A percentile compares a stretch with the other conserved stretches of the same genome.
phyloP scores from a whole-genome alignment of 2,329 filamentous ascomycete genomes.

The Beauveria sp. region DNA sequence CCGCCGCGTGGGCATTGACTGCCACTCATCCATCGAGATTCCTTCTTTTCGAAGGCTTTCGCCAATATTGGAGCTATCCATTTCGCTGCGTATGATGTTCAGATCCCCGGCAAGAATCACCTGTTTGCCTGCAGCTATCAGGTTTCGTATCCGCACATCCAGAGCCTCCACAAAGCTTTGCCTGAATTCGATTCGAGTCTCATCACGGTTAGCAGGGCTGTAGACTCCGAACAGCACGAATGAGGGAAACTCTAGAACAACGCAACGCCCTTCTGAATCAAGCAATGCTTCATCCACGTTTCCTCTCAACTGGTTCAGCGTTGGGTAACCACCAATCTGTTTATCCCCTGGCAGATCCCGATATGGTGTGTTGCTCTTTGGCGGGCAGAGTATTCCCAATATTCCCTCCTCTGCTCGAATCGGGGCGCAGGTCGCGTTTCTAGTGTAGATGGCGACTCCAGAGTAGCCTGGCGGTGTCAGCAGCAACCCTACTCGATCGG shows the following conservation, averaged over 20 bases:
- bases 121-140: slow-evolving; percentile 70
- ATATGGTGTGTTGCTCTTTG: slow-evolving; percentile 63
- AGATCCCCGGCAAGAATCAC: slow-evolving; percentile 84
- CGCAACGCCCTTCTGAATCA: slow-evolving; percentile 86
- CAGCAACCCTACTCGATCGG: not conserved
- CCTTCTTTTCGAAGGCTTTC: slow-evolving; percentile 66
- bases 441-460: slow-evolving; percentile 89
- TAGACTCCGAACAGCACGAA: slow-evolving; percentile 93
- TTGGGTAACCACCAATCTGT: slow-evolving; percentile 85
- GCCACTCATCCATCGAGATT: slow-evolving; percentile 62
- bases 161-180: slow-evolving; percentile 71
- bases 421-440: slow-evolving; percentile 76
- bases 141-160: slow-evolving; percentile 77
- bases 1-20: slow-evolving; percentile 62
- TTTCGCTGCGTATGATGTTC: slow-evolving; percentile 63
- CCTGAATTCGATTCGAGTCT: slow-evolving; percentile 74
- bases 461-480: slow-evolving; percentile 63
- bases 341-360: slow-evolving; percentile 64
- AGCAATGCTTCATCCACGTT: slow-evolving; percentile 61
- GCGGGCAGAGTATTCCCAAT: slow-evolving; percentile 68
- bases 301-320: slow-evolving; percentile 54
- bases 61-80: slow-evolving; percentile 68
- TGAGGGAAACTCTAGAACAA: slow-evolving; percentile 86
- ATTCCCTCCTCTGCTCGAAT: slow-evolving; percentile 93
- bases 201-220: slow-evolving; percentile 82